Evolutionary conservation across 805 yeast species (phyloP).

Genomic region (Kregervanrija pseudodelftensis): DNA sequence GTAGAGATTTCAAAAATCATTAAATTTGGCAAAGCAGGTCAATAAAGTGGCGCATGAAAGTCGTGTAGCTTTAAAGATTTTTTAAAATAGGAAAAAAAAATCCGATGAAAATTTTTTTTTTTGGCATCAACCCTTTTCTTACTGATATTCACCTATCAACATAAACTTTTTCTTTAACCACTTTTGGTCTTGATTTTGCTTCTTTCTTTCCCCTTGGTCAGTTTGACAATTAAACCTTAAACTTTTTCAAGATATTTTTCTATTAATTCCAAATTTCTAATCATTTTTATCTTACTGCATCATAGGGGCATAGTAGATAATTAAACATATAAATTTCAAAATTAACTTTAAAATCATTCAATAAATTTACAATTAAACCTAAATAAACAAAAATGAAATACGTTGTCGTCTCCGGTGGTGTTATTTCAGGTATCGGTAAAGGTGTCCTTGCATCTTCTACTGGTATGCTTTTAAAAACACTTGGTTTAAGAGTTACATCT

Average conservation of each 20-base stretch:
- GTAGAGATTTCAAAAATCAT: too few species aligned
- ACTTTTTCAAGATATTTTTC: too few species aligned
- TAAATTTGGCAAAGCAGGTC: too few species aligned
- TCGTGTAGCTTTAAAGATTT: too few species aligned
- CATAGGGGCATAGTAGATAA: too few species aligned
- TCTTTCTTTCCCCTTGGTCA: slow-evolving; percentile 12
- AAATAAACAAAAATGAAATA: slow-evolving; percentile 62
- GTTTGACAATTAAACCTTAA: too few species aligned
- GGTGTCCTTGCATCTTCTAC: slow-evolving; percentile 98
- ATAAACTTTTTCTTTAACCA: background rate
- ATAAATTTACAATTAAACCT: too few species aligned
- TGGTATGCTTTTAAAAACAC: slow-evolving; percentile 86
- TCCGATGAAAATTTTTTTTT: background rate
- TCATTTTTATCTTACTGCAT: too few species aligned
- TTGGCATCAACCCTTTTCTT: background rate
- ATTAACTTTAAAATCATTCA: too few species aligned
- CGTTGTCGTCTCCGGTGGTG: slow-evolving; percentile 99
- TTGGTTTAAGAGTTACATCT: slow-evolving; percentile 92
- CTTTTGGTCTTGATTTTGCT: slow-evolving; percentile 2
- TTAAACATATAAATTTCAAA: too few species aligned
- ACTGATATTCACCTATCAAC: background rate
- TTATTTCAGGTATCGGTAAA: slow-evolving; percentile 97
- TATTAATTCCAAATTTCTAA: too few species aligned
- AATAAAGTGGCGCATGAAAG: too few species aligned
- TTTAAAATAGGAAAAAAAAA: background rate